Conservation (phyloP, 495 filamentous ascomycete species). For the Xylaria acuta region DNA sequence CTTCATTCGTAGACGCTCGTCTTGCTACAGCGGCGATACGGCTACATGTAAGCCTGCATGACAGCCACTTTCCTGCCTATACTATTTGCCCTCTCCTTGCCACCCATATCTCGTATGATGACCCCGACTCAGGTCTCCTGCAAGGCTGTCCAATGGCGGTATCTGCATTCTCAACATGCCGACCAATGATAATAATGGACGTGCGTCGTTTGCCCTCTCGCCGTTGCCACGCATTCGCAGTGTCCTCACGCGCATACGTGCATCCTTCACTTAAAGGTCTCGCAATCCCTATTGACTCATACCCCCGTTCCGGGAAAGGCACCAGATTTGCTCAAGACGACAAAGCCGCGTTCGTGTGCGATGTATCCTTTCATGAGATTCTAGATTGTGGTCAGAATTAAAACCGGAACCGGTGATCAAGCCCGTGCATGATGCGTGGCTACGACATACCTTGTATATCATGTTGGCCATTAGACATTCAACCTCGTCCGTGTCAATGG, state of each 20-base stretch:
- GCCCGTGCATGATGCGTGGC: background rate
- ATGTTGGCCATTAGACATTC: conserved; percentile 93
- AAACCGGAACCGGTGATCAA: background rate
- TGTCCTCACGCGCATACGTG: background rate
- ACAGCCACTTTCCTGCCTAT: background rate
- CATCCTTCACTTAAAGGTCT: background rate
- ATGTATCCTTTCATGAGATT: conserved; percentile 98
- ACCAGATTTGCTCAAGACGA: conserved; percentile 88
- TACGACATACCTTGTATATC: conserved; percentile 87
- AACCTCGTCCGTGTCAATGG: conserved; percentile 87
- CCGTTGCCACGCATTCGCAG: background rate
- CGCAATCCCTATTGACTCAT: conserved; percentile 51
- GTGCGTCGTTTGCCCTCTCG: background rate
- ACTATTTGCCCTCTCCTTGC: background rate
- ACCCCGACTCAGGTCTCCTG: background rate
- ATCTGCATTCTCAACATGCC: background rate
- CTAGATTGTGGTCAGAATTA: conserved; percentile 49
- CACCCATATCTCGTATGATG: background rate
- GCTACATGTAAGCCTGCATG: background rate
- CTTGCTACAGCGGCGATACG: background rate
- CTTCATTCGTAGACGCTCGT: background rate
- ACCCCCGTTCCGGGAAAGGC: conserved; percentile 97
- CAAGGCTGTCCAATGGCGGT: background rate
- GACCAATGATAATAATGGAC: background rate
- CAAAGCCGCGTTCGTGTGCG: conserved; percentile 81